Percentiles rank a stretch among this genome's conserved stretches.
These are phyloP conservation scores for Pyropia yezoensis DNA, from an alignment of 23 red algal genomes.

Conservation along the genomic window DNA sequence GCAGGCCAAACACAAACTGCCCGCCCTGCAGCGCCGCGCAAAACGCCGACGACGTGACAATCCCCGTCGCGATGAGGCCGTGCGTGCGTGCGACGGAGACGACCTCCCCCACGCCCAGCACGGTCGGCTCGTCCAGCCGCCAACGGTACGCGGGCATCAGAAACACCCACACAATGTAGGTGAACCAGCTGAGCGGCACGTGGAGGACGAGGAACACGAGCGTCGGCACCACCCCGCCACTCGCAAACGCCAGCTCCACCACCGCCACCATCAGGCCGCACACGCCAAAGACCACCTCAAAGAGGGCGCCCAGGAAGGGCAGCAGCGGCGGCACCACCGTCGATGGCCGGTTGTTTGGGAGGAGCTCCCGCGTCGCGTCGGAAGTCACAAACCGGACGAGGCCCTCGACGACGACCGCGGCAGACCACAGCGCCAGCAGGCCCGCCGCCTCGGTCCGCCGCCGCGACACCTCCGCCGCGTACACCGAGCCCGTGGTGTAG, in stretches of 20 bases:
- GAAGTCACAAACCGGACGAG: slow-evolving; percentile 13
- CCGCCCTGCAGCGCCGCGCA: slow-evolving; percentile 51
- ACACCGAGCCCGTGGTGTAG: too few species aligned
- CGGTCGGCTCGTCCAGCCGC: background rate
- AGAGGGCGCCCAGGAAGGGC: slow-evolving; percentile 34
- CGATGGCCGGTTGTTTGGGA: background rate
- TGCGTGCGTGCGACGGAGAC: slow-evolving; percentile 8
- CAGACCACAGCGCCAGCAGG: slow-evolving; percentile 31
- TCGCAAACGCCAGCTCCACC: slow-evolving; percentile 11
- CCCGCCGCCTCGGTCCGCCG: slow-evolving; percentile 11
- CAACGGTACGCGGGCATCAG: slow-evolving; percentile 13
- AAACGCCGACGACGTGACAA: slow-evolving; percentile 49
- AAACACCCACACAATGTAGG: slow-evolving; percentile 35
- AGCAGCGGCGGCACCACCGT: slow-evolving; percentile 6
- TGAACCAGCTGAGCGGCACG: slow-evolving; percentile 20
- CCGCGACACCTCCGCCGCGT: too few species aligned
- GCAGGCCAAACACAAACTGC: slow-evolving; percentile 48
- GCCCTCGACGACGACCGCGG: slow-evolving; percentile 38
- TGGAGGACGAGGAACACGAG: slow-evolving; percentile 10
- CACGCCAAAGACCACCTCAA: slow-evolving; percentile 39
- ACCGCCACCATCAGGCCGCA: slow-evolving; percentile 26
- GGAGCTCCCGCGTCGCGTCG: slow-evolving; percentile 6
- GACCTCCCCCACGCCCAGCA: background rate
- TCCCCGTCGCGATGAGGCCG: slow-evolving; percentile 18
- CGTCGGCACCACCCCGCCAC: slow-evolving; percentile 14